A percentile compares a stretch with the other conserved stretches of the same genome.
Conservation (phyloP, 2,329 filamentous ascomycete genomes). For the Cercospora sp. region DNA sequence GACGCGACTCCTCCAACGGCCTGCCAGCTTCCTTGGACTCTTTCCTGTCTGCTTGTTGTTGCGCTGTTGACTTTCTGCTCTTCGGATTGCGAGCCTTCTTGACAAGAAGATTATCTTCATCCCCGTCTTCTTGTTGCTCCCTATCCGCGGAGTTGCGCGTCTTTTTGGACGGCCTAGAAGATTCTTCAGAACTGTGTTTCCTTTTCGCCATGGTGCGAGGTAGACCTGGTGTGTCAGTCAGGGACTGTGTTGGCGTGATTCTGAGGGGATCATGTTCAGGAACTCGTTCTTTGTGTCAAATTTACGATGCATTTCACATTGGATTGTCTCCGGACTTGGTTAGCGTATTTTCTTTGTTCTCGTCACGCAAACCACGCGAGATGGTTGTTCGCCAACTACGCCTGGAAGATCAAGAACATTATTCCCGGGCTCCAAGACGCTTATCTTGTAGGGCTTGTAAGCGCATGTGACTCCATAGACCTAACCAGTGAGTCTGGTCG, state of each 20-base stretch:
- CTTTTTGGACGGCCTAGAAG: not conserved
- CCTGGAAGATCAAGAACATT: not conserved
- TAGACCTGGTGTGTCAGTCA: not conserved
- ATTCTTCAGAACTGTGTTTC: not conserved
- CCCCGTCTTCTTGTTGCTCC: not conserved
- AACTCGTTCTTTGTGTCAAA: not conserved
- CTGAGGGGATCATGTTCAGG: not conserved
- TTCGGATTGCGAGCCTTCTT: not conserved
- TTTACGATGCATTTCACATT: not conserved
- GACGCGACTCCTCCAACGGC: not conserved
- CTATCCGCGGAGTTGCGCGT: not conserved
- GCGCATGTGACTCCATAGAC: not conserved
- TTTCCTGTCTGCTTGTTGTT: not conserved
- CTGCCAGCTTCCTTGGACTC: not conserved
- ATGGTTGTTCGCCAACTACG: not conserved
- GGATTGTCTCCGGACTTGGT: not conserved
- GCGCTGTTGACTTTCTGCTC: not conserved
- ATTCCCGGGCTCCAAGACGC: not conserved
- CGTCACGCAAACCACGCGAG: not conserved
- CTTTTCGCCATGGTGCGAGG: not conserved
- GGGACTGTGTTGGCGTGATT: not conserved
- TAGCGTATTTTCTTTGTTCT: not conserved
- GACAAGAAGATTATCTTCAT: not conserved
- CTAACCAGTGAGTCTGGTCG: not conserved
- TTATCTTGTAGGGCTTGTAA: not conserved